Percentiles rank a stretch among this genome's conserved stretches.
Conservation (phyloP, 2,329 filamentous ascomycete genomes). For the Lasiodiplodia theobromae region DNA sequence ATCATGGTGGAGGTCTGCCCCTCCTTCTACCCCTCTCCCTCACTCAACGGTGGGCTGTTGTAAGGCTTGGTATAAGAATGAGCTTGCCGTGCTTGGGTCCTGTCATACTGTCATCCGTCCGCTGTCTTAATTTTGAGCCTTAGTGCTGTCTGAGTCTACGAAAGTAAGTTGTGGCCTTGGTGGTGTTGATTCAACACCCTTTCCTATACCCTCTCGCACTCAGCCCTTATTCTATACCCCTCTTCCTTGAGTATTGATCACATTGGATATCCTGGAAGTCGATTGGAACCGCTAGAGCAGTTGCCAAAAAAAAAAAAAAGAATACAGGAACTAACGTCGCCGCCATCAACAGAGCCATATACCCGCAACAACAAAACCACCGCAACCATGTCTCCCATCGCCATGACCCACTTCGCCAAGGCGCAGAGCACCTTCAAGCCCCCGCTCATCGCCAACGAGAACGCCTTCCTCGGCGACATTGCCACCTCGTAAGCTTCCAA, state of each 20-base stretch:
- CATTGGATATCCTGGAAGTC: too few relatives aligned
- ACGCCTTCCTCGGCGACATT: slow-evolving; percentile 71
- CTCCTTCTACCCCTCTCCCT: neutral
- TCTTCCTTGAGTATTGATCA: too few relatives aligned
- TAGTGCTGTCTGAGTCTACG: too few relatives aligned
- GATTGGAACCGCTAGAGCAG: neutral
- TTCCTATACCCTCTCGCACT: too few relatives aligned
- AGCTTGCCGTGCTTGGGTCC: too few relatives aligned
- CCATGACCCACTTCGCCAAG: slow-evolving; percentile 62
- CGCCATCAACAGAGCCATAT: slow-evolving; percentile 11
- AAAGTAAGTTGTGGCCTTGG: too few relatives aligned
- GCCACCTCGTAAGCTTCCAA: slow-evolving; percentile 55
- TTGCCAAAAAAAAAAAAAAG: neutral
- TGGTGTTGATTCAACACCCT: too few relatives aligned
- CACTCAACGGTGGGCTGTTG: neutral
- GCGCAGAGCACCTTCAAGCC: slow-evolving; percentile 68
- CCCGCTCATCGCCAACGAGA: slow-evolving; percentile 71
- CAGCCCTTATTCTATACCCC: too few relatives aligned
- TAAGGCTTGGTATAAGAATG: too few relatives aligned
- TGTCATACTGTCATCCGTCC: too few relatives aligned
- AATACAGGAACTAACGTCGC: neutral
- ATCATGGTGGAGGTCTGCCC: neutral
- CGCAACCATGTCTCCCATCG: slow-evolving; percentile 35
- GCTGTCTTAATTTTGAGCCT: too few relatives aligned
- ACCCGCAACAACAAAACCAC: neutral